Percentiles rank a stretch among this genome's conserved stretches.
These are phyloP conservation scores for Abrus pulchellus DNA, from an alignment of 306 rosid species.

Conservation along the genomic window DNA sequence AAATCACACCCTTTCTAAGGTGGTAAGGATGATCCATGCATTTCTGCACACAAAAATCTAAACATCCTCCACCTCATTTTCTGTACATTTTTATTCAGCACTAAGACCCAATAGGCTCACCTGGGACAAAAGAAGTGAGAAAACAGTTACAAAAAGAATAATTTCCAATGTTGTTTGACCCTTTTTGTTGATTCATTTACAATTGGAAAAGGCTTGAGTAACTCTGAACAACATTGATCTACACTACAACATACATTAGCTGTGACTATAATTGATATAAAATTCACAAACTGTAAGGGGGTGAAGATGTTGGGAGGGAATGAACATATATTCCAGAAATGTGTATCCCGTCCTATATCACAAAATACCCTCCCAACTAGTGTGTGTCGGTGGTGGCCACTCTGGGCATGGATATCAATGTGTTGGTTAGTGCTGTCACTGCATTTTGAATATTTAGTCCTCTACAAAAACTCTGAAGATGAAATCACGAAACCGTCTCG, in stretches of 20 bases:
- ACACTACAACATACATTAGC: slow-evolving; percentile 56
- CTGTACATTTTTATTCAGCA: slow-evolving; percentile 36
- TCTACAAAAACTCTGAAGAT: slow-evolving; percentile 90
- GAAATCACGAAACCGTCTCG: slow-evolving; percentile 95
- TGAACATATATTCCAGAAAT: slow-evolving; percentile 39
- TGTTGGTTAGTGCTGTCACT: slow-evolving; percentile 54
- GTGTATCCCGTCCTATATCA: slow-evolving; percentile 32
- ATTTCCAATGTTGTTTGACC: slow-evolving; percentile 47
- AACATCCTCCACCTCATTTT: slow-evolving; percentile 37
- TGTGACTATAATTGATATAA: slow-evolving; percentile 50
- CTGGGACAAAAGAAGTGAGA: background rate
- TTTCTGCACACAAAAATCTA: slow-evolving; percentile 41
- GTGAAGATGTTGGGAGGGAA: slow-evolving; percentile 30
- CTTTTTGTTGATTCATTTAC: slow-evolving; percentile 58
- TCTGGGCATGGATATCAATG: slow-evolving; percentile 32
- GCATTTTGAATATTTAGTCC: slow-evolving; percentile 63
- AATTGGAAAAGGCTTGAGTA: slow-evolving; percentile 49
- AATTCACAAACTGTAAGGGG: slow-evolving; percentile 24
- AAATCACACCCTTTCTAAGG: slow-evolving; percentile 2
- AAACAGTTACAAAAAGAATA: slow-evolving; percentile 35
- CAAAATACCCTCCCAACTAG: slow-evolving; percentile 56
- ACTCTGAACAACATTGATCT: slow-evolving; percentile 53
- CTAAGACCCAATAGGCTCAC: slow-evolving; percentile 25
- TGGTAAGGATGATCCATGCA: slow-evolving; percentile 29
- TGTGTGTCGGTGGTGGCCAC: slow-evolving; percentile 47